These are phyloP conservation scores for Cladophialophora bantiana DNA, from an alignment of 2,329 filamentous ascomycete genomes.

Conservation along the genomic window DNA sequence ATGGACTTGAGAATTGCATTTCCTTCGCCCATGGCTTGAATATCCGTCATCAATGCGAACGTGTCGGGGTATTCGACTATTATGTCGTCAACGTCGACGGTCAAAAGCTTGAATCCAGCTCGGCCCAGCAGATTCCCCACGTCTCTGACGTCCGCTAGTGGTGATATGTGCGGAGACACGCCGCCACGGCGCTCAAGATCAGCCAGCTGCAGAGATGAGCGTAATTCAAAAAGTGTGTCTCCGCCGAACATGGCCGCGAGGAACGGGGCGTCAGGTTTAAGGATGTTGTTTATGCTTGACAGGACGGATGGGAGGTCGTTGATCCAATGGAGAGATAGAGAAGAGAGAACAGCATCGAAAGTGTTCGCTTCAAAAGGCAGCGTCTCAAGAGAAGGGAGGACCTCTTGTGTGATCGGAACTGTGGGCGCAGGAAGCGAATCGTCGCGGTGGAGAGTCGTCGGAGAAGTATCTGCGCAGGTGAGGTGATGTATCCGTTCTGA, in stretches of 20 bases:
- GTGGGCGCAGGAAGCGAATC: constrained; percentile 60
- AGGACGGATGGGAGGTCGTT: constrained; percentile 91
- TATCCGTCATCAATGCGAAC: constrained; percentile 89
- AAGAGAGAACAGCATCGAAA: constrained; percentile 91
- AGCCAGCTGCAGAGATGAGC: constrained; percentile 89
- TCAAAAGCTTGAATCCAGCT: constrained; percentile 93
- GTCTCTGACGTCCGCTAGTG: constrained; percentile 89
- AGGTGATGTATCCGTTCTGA: constrained; percentile 75
- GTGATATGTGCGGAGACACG: constrained; percentile 87
- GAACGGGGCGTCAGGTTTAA: constrained; percentile 91
- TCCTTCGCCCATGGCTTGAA: constrained; percentile 95
- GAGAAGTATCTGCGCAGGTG: constrained; percentile 81
- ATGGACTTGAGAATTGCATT: constrained; percentile 78
- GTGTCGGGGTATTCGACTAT: constrained; percentile 91
- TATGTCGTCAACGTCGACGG: constrained; percentile 96
- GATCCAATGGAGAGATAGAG: constrained; percentile 92
- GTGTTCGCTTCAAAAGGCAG: constrained; percentile 77
- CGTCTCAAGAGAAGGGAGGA: constrained; percentile 71
- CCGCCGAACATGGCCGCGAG: constrained; percentile 96
- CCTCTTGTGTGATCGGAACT: constrained; percentile 76
- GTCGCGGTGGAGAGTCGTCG: constrained; percentile 80
- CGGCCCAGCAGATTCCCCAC: constrained; percentile 85
- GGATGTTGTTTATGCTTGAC: constrained; percentile 80
- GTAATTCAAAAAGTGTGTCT: constrained; percentile 90
- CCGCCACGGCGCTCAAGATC: constrained; percentile 91